These are phyloP conservation scores for Yarrowia sp. DNA, from an alignment of 805 yeast genomes.

Conservation along the genomic window DNA sequence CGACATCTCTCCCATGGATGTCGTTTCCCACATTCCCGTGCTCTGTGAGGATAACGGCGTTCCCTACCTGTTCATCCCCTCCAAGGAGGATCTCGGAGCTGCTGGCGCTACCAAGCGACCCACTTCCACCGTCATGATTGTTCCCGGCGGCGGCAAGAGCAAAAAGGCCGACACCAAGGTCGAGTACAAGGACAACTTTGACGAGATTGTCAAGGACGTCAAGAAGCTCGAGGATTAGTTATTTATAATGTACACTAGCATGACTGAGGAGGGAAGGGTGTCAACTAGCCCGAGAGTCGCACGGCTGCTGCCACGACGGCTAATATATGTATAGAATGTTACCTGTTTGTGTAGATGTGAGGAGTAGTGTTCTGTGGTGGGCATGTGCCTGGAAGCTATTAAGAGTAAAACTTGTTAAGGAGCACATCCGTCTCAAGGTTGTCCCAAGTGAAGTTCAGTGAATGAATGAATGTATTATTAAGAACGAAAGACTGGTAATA, in stretches of 20 bases:
- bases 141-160: slow-evolving; percentile 89
- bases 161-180: slow-evolving; percentile 61
- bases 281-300: neutral
- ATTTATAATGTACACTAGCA: slow-evolving; percentile 26
- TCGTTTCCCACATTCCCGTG: slow-evolving; percentile 94
- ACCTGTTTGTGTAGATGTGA: neutral
- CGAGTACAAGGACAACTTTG: slow-evolving; percentile 84
- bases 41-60: slow-evolving; percentile 92
- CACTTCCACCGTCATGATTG: slow-evolving; percentile 94
- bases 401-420: no score
- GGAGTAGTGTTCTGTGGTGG: neutral
- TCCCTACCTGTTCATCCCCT: slow-evolving; percentile 90
- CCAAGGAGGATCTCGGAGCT: slow-evolving; percentile 96
- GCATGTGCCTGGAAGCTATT: no score
- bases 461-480: no score
- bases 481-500: no score
- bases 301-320: neutral
- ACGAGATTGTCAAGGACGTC: slow-evolving; percentile 92
- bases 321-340: slow-evolving; percentile 13
- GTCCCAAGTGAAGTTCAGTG: no score
- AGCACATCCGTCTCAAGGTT: no score
- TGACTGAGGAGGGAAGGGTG: slow-evolving; percentile 5
- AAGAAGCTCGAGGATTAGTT: slow-evolving; percentile 33
- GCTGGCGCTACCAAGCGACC: slow-evolving; percentile 99
- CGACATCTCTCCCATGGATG: slow-evolving; percentile 96